Evolutionary conservation across 208 protist species (phyloP).

Genomic region (Crithidia bombi): DNA sequence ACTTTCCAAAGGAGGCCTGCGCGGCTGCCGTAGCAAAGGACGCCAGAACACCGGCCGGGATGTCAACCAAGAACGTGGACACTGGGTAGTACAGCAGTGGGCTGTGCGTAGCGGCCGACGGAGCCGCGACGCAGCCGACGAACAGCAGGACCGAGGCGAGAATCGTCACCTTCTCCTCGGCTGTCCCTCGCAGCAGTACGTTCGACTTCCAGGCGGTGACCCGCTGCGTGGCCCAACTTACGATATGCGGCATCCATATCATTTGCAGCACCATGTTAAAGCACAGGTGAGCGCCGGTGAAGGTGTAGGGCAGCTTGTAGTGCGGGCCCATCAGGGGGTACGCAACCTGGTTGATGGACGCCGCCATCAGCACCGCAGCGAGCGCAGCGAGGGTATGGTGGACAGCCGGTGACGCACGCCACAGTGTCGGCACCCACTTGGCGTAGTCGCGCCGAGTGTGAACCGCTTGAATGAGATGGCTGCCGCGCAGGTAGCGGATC

Average conservation of each 20-base stretch:
- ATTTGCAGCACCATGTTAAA: slow-evolving; percentile 35
- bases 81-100: slow-evolving; percentile 37
- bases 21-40: slow-evolving; percentile 3
- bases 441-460: slow-evolving; percentile 23
- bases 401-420: not conserved
- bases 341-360: slow-evolving; percentile 45
- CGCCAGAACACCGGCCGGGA: slow-evolving; percentile 34
- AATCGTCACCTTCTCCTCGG: slow-evolving; percentile 15
- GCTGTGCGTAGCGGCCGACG: slow-evolving; percentile 21
- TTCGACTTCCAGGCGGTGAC: slow-evolving; percentile 13
- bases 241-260: slow-evolving; percentile 30
- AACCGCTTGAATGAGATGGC: not conserved
- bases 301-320: slow-evolving; percentile 42
- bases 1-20: slow-evolving; percentile 13
- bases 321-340: slow-evolving; percentile 49
- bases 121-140: slow-evolving; percentile 17
- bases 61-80: slow-evolving; percentile 43
- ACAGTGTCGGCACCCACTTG: slow-evolving; percentile 20
- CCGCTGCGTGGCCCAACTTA: slow-evolving; percentile 7
- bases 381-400: slow-evolving; percentile 11
- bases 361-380: slow-evolving; percentile 29
- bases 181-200: slow-evolving; percentile 11
- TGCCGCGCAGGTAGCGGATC: slow-evolving; percentile 15
- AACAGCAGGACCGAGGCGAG: slow-evolving; percentile 4
- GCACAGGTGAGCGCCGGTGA: slow-evolving; percentile 45